phyloP scores from a whole-genome alignment of 768 basidiomycete species.

The Russula compacta region DNA sequence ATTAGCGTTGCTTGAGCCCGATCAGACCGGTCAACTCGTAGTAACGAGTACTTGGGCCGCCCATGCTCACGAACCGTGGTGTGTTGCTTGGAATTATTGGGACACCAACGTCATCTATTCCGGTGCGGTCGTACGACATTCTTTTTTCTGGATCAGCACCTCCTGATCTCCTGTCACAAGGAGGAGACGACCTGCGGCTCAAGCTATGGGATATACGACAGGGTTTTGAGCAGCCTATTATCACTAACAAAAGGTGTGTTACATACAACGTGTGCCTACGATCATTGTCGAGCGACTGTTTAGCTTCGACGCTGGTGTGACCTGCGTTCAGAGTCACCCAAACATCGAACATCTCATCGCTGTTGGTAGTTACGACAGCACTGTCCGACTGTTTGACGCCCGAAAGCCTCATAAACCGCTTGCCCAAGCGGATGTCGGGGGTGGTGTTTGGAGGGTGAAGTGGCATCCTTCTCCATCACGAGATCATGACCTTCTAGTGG shows the following conservation, averaged over 20 bases:
- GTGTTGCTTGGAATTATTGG: constrained; percentile 87
- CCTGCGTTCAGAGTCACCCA: constrained; percentile 80
- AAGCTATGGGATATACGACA: constrained; percentile 87
- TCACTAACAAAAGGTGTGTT: constrained; percentile 61
- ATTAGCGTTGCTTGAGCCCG: constrained; percentile 49
- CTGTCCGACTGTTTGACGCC: constrained; percentile 72
- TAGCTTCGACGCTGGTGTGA: constrained; percentile 91
- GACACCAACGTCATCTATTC: constrained; percentile 72
- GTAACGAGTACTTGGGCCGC: constrained; percentile 65
- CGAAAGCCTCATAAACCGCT: constrained; percentile 58
- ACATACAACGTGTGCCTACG: neutral
- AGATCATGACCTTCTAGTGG: constrained; percentile 72
- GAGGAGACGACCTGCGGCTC: constrained; percentile 86
- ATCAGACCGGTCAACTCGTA: constrained; percentile 35
- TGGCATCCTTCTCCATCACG: constrained; percentile 80
- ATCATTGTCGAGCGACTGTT: neutral
- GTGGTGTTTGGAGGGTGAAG: constrained; percentile 93
- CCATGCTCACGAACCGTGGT: constrained; percentile 93
- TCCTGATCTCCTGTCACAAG: constrained; percentile 32
- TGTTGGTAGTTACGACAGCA: constrained; percentile 88
- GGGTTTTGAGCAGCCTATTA: constrained; percentile 47
- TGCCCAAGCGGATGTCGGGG: constrained; percentile 59
- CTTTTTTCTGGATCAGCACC: neutral
- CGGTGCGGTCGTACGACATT: constrained; percentile 36
- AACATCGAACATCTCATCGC: constrained; percentile 73